These are phyloP conservation scores for Tetrahymena thermophila DNA, from an alignment of 73 alveolate genomes.

Conservation along the genomic window DNA sequence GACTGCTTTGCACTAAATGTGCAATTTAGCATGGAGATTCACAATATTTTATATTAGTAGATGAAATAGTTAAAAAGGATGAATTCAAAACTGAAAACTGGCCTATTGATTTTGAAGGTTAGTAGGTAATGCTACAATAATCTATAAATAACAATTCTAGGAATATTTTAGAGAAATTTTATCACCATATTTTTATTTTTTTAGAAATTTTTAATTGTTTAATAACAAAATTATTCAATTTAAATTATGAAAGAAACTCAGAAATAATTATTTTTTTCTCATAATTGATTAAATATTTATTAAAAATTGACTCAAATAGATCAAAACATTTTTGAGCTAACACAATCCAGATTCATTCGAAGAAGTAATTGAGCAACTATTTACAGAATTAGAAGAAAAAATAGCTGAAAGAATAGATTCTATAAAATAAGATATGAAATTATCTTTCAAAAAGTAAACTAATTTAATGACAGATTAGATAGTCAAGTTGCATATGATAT, in stretches of 20 bases:
- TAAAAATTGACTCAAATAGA: neutral
- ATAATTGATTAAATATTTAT: neutral
- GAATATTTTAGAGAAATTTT: too few relatives aligned
- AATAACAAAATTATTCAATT: too few relatives aligned
- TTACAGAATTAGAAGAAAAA: neutral
- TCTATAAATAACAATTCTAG: too few relatives aligned
- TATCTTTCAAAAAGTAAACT: neutral
- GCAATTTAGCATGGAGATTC: neutral
- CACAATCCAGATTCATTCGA: neutral
- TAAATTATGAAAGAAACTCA: too few relatives aligned
- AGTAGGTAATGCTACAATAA: neutral
- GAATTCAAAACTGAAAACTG: neutral
- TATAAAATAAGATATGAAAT: neutral
- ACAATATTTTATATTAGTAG: neutral
- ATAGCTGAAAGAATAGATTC: neutral
- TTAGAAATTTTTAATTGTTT: too few relatives aligned
- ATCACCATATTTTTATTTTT: too few relatives aligned
- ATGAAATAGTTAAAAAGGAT: neutral
- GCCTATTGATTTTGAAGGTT: neutral
- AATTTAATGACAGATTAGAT: neutral
- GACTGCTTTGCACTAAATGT: neutral
- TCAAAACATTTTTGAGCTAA: neutral
- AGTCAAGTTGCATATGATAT: neutral
- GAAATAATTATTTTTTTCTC: too few relatives aligned
- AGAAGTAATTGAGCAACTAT: neutral